These are phyloP conservation scores for Carex cristatella DNA, from an alignment of 176 grass and related monocot genomes.

Conservation along the genomic window DNA sequence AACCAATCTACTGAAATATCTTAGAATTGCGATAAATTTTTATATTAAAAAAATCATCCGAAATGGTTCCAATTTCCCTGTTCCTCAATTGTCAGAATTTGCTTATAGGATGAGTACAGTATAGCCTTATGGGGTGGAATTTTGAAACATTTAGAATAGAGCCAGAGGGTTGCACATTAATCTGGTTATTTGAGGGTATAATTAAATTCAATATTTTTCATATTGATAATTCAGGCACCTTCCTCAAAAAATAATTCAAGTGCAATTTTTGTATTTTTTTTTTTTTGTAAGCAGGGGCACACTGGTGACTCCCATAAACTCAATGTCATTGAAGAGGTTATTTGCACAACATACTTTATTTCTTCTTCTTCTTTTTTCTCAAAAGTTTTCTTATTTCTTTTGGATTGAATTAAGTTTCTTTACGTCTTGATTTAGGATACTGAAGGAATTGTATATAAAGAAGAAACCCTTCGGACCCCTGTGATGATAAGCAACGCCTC, in stretches of 20 bases:
- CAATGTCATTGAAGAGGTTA: conserved; percentile 43
- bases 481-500: conserved; percentile 3
- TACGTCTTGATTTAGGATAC: conserved; percentile 1
- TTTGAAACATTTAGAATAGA: not conserved
- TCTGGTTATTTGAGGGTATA: not conserved
- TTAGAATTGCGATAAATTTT: not conserved
- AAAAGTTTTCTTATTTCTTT: not conserved
- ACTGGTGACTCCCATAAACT: conserved; percentile 22
- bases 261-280: too few species aligned
- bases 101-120: not conserved
- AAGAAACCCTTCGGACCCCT: not conserved
- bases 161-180: not conserved
- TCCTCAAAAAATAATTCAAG: too few species aligned
- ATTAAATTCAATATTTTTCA: not conserved
- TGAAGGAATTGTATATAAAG: conserved; percentile 13
- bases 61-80: not conserved
- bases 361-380: not conserved
- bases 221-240: not conserved
- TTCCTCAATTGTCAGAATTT: not conserved
- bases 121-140: not conserved
- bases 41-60: not conserved
- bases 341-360: not conserved
- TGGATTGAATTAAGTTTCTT: not conserved
- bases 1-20: not conserved
- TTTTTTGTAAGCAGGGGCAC: conserved; percentile 20